phyloP scores from a whole-genome alignment of 2,329 filamentous ascomycete genomes.

The Exophiala sp. region DNA sequence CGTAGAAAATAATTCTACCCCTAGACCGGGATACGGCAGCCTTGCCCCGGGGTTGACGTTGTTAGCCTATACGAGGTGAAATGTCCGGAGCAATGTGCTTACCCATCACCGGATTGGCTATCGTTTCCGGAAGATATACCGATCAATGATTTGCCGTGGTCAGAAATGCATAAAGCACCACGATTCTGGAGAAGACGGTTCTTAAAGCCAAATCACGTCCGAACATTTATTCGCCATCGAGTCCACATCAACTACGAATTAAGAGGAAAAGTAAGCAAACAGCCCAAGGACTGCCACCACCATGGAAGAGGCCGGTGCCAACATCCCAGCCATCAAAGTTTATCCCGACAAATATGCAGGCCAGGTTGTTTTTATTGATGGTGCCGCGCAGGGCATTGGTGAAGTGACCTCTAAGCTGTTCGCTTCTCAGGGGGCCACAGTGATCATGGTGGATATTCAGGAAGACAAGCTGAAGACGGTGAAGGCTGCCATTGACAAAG shows the following conservation, averaged over 20 bases:
- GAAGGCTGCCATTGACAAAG: slow-evolving; percentile 8
- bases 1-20: background rate
- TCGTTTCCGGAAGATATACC: background rate
- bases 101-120: no score
- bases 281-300: background rate
- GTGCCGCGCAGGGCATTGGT: slow-evolving; percentile 28
- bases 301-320: slow-evolving; percentile 3
- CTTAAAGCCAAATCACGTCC: no score
- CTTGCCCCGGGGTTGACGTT: background rate
- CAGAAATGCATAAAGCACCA: no score
- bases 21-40: background rate
- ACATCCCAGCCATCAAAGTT: slow-evolving; percentile 3
- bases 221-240: no score
- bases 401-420: slow-evolving; percentile 24
- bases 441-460: slow-evolving; percentile 27
- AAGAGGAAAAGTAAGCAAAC: no score
- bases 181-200: no score
- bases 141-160: no score
- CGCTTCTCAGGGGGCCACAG: slow-evolving; percentile 25
- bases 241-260: no score
- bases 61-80: no score
- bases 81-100: no score
- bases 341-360: slow-evolving; percentile 12
- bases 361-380: slow-evolving; percentile 25
- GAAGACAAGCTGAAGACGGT: slow-evolving; percentile 22